Evolutionary conservation across 331 rosid genomes (phyloP).

Genomic region (Acacia concinna): DNA sequence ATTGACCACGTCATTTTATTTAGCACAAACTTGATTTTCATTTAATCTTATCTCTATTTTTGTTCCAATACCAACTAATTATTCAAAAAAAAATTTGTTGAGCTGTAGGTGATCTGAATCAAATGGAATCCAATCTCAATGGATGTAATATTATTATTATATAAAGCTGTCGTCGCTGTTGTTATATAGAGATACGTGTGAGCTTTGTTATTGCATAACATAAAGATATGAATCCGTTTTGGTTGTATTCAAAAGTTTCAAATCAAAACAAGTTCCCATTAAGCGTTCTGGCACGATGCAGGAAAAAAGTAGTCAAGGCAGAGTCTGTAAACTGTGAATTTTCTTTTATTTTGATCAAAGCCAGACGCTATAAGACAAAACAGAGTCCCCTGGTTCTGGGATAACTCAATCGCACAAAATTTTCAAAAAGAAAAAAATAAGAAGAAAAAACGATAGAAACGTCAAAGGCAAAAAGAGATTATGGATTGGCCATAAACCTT

Average conservation of each 20-base stretch:
- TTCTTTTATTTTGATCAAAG: neutral
- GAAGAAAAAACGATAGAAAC: neutral
- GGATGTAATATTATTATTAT: neutral
- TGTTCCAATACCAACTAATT: neutral
- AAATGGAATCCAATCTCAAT: neutral
- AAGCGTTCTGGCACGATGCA: neutral
- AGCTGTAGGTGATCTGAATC: neutral
- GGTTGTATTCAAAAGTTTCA: neutral
- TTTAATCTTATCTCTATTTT: neutral
- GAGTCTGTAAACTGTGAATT: neutral
- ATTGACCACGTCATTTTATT: neutral
- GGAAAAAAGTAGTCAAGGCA: neutral
- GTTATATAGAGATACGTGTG: neutral
- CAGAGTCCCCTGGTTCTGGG: neutral
- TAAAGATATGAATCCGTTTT: neutral
- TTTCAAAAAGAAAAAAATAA: neutral
- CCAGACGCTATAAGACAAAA: constrained; percentile 9
- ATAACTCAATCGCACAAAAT: neutral
- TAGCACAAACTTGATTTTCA: neutral
- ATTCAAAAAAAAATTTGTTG: neutral
- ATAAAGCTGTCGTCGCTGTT: neutral
- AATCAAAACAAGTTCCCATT: neutral
- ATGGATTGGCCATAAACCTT: neutral
- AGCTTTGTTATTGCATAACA: neutral
- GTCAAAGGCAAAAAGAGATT: constrained; percentile 21